Percentiles rank a stretch among this genome's conserved stretches.
Evolutionary conservation across 1,139 yeast species (phyloP).

Genomic region (Blastobotrys arbuscula): DNA sequence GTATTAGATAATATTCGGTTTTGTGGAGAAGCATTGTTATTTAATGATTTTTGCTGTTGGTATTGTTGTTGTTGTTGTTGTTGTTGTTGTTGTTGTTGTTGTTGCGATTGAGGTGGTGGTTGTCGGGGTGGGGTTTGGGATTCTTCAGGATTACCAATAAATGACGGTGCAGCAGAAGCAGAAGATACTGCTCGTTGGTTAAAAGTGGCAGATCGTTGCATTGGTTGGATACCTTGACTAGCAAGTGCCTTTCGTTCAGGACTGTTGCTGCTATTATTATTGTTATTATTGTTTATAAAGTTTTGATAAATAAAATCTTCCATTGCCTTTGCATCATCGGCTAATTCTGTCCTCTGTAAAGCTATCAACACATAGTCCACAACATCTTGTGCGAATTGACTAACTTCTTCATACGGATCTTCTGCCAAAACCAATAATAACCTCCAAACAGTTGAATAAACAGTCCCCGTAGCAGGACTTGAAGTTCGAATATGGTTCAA

Average conservation of each 20-base stretch:
- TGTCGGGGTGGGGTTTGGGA: neutral
- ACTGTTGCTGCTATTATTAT: neutral
- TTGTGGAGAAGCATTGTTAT: no score
- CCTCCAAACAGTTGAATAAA: constrained; percentile 87
- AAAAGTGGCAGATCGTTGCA: neutral
- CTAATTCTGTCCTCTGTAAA: constrained; percentile 58
- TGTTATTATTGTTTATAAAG: neutral
- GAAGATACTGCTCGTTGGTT: constrained; percentile 2
- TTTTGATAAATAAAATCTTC: constrained; percentile 6
- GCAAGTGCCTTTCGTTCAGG: neutral
- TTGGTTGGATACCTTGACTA: neutral
- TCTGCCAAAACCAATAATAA: constrained; percentile 72
- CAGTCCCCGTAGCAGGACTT: constrained; percentile 72
- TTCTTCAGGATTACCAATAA: neutral
- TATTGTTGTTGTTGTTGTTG: neutral
- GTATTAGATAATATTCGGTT: constrained; percentile 23
- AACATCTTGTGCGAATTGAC: constrained; percentile 63
- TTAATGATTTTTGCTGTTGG: no score
- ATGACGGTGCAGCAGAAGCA: neutral
- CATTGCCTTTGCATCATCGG: constrained; percentile 21
- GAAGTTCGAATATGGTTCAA: constrained; percentile 42
- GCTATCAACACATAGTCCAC: constrained; percentile 69
- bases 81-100: neutral
- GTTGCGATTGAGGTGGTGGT: constrained; percentile 1
- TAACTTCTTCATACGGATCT: constrained; percentile 86